A percentile compares a stretch with the other conserved stretches of the same genome.
Conservation (phyloP, 352 stramenopile species). For the Phytophthora pseudosyringae region DNA sequence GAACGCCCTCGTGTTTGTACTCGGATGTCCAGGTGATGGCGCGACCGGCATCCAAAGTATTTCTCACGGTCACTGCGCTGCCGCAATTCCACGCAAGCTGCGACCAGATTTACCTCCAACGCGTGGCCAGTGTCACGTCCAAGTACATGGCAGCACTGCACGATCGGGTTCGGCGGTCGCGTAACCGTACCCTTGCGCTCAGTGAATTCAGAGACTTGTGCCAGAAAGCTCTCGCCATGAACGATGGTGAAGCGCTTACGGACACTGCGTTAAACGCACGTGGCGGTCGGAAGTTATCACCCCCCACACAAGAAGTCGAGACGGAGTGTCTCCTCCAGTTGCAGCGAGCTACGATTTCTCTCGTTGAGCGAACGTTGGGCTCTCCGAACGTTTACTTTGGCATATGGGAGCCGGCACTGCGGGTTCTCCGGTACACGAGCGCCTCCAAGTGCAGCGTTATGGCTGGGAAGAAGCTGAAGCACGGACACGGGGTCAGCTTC, state of each 20-base stretch:
- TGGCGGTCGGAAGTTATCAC: slow-evolving; percentile 24
- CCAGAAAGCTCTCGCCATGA: slow-evolving; percentile 22
- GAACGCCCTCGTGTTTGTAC: slow-evolving; percentile 39
- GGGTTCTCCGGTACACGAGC: slow-evolving; percentile 56
- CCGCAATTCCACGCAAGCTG: slow-evolving; percentile 53
- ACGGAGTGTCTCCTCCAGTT: slow-evolving; percentile 47
- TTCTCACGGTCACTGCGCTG: slow-evolving; percentile 44
- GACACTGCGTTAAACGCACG: not conserved
- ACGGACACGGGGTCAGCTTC: slow-evolving; percentile 68
- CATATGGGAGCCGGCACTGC: slow-evolving; percentile 57
- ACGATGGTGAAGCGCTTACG: not conserved
- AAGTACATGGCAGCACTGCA: slow-evolving; percentile 40
- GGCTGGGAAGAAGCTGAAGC: slow-evolving; percentile 64
- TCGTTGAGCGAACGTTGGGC: slow-evolving; percentile 45
- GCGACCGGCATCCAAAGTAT: slow-evolving; percentile 34
- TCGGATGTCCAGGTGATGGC: slow-evolving; percentile 38
- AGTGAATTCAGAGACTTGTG: slow-evolving; percentile 36
- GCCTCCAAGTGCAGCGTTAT: slow-evolving; percentile 64
- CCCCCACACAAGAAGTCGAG: slow-evolving; percentile 48
- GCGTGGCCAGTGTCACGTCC: slow-evolving; percentile 43
- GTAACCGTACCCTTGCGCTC: slow-evolving; percentile 39
- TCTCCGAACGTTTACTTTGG: slow-evolving; percentile 68
- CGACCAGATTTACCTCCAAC: slow-evolving; percentile 61
- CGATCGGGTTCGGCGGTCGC: slow-evolving; percentile 51
- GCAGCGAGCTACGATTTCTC: slow-evolving; percentile 36